These are phyloP conservation scores for Scenedesmus sp. DNA, from an alignment of 163 green algal genomes.

Conservation along the genomic window DNA sequence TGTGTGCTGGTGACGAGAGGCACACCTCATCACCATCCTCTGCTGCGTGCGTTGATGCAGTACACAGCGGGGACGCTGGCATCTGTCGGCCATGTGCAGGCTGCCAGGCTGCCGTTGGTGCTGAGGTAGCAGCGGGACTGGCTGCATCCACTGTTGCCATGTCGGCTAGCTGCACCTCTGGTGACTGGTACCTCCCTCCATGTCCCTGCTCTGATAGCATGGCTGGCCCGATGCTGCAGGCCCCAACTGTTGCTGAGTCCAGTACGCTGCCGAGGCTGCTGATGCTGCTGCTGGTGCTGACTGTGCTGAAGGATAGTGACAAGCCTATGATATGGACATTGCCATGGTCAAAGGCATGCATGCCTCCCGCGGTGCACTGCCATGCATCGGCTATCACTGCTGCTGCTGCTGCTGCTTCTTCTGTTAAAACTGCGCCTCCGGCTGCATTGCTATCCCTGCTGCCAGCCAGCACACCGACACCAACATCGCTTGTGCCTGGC, in stretches of 20 bases:
- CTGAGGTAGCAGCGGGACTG: neutral
- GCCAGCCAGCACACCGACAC: neutral
- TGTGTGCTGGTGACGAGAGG: neutral
- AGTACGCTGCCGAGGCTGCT: neutral
- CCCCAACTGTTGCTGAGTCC: neutral
- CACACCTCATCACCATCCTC: neutral
- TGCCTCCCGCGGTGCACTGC: neutral
- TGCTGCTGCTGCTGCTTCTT: neutral
- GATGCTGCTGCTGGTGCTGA: neutral
- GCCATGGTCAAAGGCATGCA: neutral
- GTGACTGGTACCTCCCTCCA: neutral
- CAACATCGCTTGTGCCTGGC: neutral
- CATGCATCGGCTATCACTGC: neutral
- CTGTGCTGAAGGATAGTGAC: neutral
- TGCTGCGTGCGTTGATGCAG: neutral
- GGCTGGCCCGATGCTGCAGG: neutral
- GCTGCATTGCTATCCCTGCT: neutral
- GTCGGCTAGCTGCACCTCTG: neutral
- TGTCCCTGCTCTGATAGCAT: neutral
- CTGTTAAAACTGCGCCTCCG: no score
- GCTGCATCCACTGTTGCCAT: neutral
- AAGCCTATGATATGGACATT: neutral
- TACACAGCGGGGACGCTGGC: neutral
- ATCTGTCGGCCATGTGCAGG: neutral
- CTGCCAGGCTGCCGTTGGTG: neutral